A percentile compares a stretch with the other conserved stretches of the same genome.
These are phyloP conservation scores for Linum trigynum DNA, from an alignment of 345 rosid genomes.

Conservation along the genomic window DNA sequence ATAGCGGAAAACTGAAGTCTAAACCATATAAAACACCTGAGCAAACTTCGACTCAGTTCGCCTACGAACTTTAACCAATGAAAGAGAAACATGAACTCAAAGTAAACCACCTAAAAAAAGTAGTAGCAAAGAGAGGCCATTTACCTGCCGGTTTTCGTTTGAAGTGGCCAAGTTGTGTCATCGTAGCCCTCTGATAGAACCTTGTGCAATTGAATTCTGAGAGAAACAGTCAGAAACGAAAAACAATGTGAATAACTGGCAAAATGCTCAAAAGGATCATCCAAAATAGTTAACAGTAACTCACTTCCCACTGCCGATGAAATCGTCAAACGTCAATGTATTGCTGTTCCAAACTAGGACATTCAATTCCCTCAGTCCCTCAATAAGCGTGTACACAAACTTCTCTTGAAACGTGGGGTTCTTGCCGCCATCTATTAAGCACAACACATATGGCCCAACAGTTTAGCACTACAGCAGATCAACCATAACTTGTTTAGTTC, in stretches of 20 bases:
- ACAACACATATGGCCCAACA: not conserved
- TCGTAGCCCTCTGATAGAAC: slow-evolving; percentile 70
- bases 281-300: slow-evolving; percentile 1
- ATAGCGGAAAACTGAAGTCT: not conserved
- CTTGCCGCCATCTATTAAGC: slow-evolving; percentile 58
- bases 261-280: slow-evolving; percentile 1
- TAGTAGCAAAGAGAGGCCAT: not conserved
- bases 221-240: slow-evolving; percentile 3
- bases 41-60: too few relatives aligned
- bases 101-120: not conserved
- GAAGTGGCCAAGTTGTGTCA: slow-evolving; percentile 67
- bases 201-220: slow-evolving; percentile 67
- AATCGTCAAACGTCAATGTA: slow-evolving; percentile 49
- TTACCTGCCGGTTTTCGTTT: slow-evolving; percentile 78
- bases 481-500: not conserved
- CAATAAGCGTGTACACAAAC: slow-evolving; percentile 60
- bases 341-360: slow-evolving; percentile 60
- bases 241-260: slow-evolving; percentile 1
- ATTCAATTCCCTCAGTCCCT: slow-evolving; percentile 66
- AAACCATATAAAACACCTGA: not conserved
- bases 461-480: not conserved
- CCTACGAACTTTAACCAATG: not conserved
- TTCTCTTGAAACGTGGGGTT: slow-evolving; percentile 85
- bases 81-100: not conserved
- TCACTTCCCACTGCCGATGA: slow-evolving; percentile 88